Percentiles rank a stretch among this genome's conserved stretches.
These are phyloP conservation scores for Ceratobasidium sp. DNA, from an alignment of 1,284 basidiomycete species.

Conservation along the genomic window DNA sequence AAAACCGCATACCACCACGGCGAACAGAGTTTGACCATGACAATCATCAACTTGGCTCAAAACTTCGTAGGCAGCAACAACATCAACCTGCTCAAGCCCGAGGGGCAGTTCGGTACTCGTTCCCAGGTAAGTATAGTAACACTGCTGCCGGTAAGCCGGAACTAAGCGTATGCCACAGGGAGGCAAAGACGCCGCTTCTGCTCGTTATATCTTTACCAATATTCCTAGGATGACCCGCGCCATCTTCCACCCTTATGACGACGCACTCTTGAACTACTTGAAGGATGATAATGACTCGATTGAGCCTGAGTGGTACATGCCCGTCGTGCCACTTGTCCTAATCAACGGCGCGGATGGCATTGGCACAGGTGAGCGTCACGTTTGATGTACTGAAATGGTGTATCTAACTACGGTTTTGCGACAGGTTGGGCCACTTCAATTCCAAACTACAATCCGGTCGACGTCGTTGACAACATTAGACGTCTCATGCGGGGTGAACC, in stretches of 20 bases:
- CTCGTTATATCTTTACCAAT: slow-evolving; percentile 97
- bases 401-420: slow-evolving; percentile 28
- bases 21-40: slow-evolving; percentile 86
- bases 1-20: slow-evolving; percentile 98
- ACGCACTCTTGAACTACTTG: slow-evolving; percentile 84
- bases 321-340: slow-evolving; percentile 88
- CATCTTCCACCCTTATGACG: slow-evolving; percentile 88
- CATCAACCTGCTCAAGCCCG: slow-evolving; percentile 88
- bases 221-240: slow-evolving; percentile 81
- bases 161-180: slow-evolving; percentile 65
- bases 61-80: slow-evolving; percentile 98
- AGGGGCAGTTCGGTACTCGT: slow-evolving; percentile 98
- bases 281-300: slow-evolving; percentile 91
- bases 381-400: not conserved
- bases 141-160: not conserved
- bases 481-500: slow-evolving; percentile 91
- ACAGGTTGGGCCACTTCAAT: slow-evolving; percentile 95
- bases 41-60: slow-evolving; percentile 96
- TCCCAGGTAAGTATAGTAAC: slow-evolving; percentile 53
- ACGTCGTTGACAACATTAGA: slow-evolving; percentile 90
- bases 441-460: slow-evolving; percentile 93
- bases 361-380: slow-evolving; percentile 79
- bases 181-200: slow-evolving; percentile 95
- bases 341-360: slow-evolving; percentile 98
- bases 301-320: slow-evolving; percentile 97